These are phyloP conservation scores for Pistacia integerrima DNA, from an alignment of 345 rosid genomes.

Conservation along the genomic window DNA sequence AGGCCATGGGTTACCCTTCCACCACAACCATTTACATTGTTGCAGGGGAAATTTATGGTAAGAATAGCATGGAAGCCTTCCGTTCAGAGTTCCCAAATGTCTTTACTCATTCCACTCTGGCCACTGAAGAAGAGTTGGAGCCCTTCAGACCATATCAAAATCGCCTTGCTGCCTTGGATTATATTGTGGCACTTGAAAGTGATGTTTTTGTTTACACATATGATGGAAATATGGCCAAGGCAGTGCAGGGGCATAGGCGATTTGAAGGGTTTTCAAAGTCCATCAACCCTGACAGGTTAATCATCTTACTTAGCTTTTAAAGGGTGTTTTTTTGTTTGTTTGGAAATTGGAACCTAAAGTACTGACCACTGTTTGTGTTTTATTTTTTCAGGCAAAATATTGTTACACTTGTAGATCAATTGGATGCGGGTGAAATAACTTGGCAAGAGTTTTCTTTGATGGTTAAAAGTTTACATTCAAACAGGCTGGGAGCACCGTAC, in stretches of 20 bases:
- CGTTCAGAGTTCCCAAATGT: constrained; percentile 82
- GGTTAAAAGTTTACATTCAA: constrained; percentile 59
- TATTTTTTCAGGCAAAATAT: constrained; percentile 61
- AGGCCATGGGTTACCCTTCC: constrained; percentile 95
- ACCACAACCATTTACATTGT: constrained; percentile 86
- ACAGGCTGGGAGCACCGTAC: constrained; percentile 79
- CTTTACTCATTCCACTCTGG: constrained; percentile 73
- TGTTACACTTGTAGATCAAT: constrained; percentile 67
- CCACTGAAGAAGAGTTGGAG: constrained; percentile 80
- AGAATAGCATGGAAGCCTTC: constrained; percentile 76
- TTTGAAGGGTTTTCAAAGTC: constrained; percentile 88
- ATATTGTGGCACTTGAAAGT: constrained; percentile 86
- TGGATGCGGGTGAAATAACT: constrained; percentile 59
- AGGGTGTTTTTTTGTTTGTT: not conserved
- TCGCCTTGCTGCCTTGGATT: constrained; percentile 92
- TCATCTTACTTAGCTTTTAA: not conserved
- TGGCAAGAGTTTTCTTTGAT: constrained; percentile 77
- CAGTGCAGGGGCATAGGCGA: constrained; percentile 90
- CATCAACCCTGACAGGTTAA: constrained; percentile 82
- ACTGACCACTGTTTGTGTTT: not conserved
- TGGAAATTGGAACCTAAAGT: not conserved
- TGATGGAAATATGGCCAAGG: constrained; percentile 98
- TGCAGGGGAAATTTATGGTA: constrained; percentile 86
- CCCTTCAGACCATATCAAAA: constrained; percentile 76
- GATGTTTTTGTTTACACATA: constrained; percentile 91